Evolutionary conservation across 2,329 filamentous ascomycete species (phyloP), one percentile per base, ranked within the genome.

Genomic region (Colletotrichum spinosum): DNA sequence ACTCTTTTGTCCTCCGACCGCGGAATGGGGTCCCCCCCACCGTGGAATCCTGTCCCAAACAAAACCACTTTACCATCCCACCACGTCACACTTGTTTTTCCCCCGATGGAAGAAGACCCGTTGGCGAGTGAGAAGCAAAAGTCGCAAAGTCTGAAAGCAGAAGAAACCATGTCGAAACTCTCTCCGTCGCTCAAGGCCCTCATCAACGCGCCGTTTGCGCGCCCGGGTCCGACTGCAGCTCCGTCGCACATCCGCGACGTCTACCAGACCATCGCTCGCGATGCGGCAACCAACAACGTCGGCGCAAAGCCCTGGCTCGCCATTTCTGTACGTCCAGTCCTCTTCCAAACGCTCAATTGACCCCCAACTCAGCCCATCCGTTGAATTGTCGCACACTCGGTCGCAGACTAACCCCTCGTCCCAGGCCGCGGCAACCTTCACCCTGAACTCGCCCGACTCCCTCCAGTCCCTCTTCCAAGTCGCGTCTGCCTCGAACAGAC

Each of bases 361-460:
- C 35, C 17, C 17, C 17, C 17, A 15, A 15, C 25, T 45, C 9
- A 50, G 33, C 39, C 51, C 13, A n/a, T 10, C 9, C 4, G 34
- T 33, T 39, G 37, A 17, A 8, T 5, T 58, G 15, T 5, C 25
- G 15, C 15, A 17, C 15, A 17, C 15, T 17, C 15, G 2, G 15
- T 17, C 15, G 25, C 34, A 11, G 8, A 33, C 39, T 55, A 10
- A 45, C 57, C 15, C 34, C 37, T 35, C 37, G 5, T 49, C 15
- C 2, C 56, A 93, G 89, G 91, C 92, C 1, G 93, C 92, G 38
- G 90, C 92, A 15, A 93, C 92, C 2, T 92, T 95, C 80, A 96
- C 93, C 1, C 88, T 96, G 82, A 96, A 97, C 81, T 94, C 92
- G 2, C 92, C 92, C 33, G 90, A 92, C 62, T 91, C 92, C 3